phyloP scores from a whole-genome alignment of 2,329 filamentous ascomycete species.

The Aspergillus transmontanensis region DNA sequence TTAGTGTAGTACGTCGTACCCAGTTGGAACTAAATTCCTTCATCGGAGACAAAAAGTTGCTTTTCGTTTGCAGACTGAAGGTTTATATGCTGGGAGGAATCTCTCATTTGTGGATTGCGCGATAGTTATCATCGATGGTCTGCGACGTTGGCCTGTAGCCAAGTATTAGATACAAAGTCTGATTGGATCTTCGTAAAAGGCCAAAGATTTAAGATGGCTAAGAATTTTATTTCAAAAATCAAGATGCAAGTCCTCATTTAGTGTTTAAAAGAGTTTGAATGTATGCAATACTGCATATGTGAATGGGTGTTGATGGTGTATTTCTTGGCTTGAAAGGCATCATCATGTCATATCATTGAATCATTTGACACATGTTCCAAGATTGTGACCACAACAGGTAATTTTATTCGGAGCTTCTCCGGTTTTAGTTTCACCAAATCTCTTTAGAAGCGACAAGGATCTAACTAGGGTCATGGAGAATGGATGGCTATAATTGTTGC shows the following conservation, averaged over 20 bases:
- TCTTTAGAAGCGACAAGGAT: background rate
- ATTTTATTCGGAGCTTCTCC: background rate
- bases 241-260: background rate
- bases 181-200: background rate
- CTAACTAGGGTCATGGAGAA: background rate
- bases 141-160: background rate
- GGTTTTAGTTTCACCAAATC: background rate
- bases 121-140: background rate
- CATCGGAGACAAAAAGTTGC: background rate
- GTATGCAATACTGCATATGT: background rate
- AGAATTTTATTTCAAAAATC: background rate
- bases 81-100: background rate
- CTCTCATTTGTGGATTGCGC: background rate
- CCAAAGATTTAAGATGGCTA: background rate
- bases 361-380: background rate
- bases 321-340: conserved; percentile 11
- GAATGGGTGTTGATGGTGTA: conserved; percentile 6
- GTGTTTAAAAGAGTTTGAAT: background rate
- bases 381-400: background rate
- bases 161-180: background rate
- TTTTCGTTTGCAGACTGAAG: background rate
- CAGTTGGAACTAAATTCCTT: background rate
- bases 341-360: background rate
- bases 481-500: background rate
- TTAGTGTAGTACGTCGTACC: background rate